These are phyloP conservation scores for Phytophthora ramorum DNA, from an alignment of 352 stramenopile species.

Conservation along the genomic window DNA sequence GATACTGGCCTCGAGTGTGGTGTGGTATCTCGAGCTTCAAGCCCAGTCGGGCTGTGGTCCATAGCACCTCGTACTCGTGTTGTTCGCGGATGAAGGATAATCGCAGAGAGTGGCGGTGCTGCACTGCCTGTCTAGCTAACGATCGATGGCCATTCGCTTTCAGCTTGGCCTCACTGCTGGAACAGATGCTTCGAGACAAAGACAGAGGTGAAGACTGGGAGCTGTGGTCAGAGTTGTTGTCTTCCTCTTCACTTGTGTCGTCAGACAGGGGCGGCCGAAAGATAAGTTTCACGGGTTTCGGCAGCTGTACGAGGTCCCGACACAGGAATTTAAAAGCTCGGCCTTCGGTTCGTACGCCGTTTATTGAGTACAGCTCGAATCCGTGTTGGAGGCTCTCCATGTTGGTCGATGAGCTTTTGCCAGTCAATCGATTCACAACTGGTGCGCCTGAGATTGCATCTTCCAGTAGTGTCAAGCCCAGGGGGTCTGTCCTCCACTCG, in stretches of 20 bases:
- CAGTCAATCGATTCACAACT: constrained; percentile 74
- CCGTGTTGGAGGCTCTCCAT: constrained; percentile 55
- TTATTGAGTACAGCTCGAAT: constrained; percentile 58
- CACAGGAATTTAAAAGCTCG: constrained; percentile 42
- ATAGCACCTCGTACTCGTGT: constrained; percentile 42
- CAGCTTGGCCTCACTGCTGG: constrained; percentile 1
- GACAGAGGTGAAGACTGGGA: constrained; percentile 6
- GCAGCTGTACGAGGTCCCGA: constrained; percentile 35
- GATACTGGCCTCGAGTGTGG: constrained; percentile 18
- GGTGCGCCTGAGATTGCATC: constrained; percentile 55
- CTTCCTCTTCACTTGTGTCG: constrained; percentile 20
- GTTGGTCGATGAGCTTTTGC: constrained; percentile 51
- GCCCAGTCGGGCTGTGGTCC: constrained; percentile 33
- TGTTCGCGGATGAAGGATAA: constrained; percentile 2
- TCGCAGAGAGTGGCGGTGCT: constrained; percentile 12
- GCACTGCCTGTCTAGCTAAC: constrained; percentile 10
- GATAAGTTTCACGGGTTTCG: constrained; percentile 59
- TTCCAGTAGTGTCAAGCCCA: constrained; percentile 63
- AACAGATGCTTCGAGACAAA: neutral
- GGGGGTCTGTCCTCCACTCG: constrained; percentile 52
- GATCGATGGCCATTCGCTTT: constrained; percentile 15
- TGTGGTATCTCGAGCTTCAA: constrained; percentile 37
- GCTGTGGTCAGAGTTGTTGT: constrained; percentile 15
- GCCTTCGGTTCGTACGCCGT: constrained; percentile 43
- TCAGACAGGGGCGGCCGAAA: constrained; percentile 44